A percentile compares a stretch with the other conserved stretches of the same genome.
These are phyloP conservation scores for Forsythia suspensa DNA, from an alignment of 257 asterid species.

Conservation along the genomic window DNA sequence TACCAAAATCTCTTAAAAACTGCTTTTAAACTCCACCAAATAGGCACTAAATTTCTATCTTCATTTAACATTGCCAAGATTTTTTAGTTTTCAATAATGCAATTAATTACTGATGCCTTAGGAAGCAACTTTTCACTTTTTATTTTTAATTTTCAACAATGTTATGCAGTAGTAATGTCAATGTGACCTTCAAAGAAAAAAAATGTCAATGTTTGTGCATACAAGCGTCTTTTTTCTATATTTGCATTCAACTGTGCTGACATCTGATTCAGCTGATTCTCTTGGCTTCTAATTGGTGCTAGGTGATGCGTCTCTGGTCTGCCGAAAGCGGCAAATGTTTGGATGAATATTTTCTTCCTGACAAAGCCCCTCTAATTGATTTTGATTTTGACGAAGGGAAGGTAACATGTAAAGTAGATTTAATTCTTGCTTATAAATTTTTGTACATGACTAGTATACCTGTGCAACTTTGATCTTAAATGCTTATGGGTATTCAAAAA, in stretches of 20 bases:
- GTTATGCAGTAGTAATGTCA: background rate
- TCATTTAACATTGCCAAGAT: background rate
- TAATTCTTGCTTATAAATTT: slow-evolving; percentile 12
- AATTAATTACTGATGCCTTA: background rate
- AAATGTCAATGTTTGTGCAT: background rate
- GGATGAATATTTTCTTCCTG: slow-evolving; percentile 78
- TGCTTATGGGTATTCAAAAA: background rate
- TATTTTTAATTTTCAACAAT: background rate
- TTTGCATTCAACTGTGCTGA: background rate
- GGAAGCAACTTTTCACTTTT: background rate
- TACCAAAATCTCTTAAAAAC: no score
- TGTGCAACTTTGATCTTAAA: background rate
- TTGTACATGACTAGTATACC: slow-evolving; percentile 7
- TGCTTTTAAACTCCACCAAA: no score
- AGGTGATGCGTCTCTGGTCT: slow-evolving; percentile 98
- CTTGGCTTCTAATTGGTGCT: slow-evolving; percentile 26
- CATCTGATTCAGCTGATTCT: slow-evolving; percentile 11
- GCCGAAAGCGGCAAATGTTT: slow-evolving; percentile 80
- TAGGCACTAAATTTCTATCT: background rate
- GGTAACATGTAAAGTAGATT: slow-evolving; percentile 43
- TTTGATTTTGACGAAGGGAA: slow-evolving; percentile 93
- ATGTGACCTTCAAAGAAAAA: background rate
- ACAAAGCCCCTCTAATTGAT: slow-evolving; percentile 83
- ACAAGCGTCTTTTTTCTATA: background rate
- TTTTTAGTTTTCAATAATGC: background rate